A percentile compares a stretch with the other conserved stretches of the same genome.
Evolutionary conservation across 2,329 filamentous ascomycete species (phyloP).

Genomic region (Nemania serpens): DNA sequence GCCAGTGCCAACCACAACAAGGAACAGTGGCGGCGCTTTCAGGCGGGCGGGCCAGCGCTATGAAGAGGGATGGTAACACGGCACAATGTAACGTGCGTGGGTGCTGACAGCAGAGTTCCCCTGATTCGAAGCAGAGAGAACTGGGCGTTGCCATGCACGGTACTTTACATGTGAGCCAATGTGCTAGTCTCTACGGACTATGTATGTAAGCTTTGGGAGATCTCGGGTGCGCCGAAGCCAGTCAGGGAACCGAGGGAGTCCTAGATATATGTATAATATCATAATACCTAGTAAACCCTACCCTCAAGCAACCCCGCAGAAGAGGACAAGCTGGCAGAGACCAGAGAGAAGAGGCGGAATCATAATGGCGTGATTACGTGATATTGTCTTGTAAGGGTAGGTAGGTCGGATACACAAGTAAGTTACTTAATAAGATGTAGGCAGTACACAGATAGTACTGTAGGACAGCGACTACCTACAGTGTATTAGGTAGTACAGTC

Average conservation of each 20-base stretch:
- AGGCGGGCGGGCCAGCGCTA: slow-evolving; percentile 6
- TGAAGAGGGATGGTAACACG: slow-evolving; percentile 8
- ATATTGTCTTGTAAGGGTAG: neutral
- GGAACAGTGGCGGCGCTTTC: neutral
- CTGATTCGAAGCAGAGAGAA: slow-evolving; percentile 28
- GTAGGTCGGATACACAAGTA: too few species aligned
- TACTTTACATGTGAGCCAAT: slow-evolving; percentile 29
- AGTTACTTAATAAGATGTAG: neutral
- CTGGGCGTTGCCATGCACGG: slow-evolving; percentile 28
- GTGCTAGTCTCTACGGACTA: slow-evolving; percentile 6
- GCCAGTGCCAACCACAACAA: neutral
- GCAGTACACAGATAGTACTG: neutral
- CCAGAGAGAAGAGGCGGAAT: neutral
- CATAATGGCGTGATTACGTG: slow-evolving; percentile 5
- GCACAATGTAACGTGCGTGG: slow-evolving; percentile 30
- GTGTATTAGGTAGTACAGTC: too few species aligned
- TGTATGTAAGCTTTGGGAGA: slow-evolving; percentile 19
- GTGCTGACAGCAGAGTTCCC: slow-evolving; percentile 27
- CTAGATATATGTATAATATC: slow-evolving; percentile 9
- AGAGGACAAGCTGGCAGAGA: neutral
- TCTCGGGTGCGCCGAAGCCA: slow-evolving; percentile 22
- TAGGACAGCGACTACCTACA: too few species aligned
- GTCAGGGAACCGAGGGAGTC: neutral
- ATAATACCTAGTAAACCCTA: neutral
- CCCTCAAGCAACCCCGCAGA: neutral